A percentile compares a stretch with the other conserved stretches of the same genome.
Evolutionary conservation across 768 basidiomycete genomes (phyloP).

Genomic region (Gloeophyllum trabeum): DNA sequence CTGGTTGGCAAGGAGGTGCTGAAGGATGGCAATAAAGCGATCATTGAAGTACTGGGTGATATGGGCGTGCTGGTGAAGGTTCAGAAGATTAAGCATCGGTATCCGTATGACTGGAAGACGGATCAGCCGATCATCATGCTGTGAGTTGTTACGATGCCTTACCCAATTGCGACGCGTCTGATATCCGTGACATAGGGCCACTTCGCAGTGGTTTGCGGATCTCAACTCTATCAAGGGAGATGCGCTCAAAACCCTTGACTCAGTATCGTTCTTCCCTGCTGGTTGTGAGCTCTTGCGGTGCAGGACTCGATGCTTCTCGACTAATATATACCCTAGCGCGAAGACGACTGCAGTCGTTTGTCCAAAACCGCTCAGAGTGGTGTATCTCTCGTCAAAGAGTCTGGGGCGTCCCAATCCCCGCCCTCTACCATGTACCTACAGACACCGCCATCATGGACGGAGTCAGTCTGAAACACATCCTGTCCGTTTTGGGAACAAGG

Average conservation of each 20-base stretch:
- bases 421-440: slow-evolving; percentile 56
- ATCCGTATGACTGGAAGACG: slow-evolving; percentile 97
- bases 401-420: slow-evolving; percentile 96
- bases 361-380: slow-evolving; percentile 90
- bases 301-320: background rate
- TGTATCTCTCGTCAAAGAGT: slow-evolving; percentile 96
- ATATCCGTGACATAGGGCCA: slow-evolving; percentile 43
- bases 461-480: slow-evolving; percentile 61
- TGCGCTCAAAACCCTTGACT: slow-evolving; percentile 57
- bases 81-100: slow-evolving; percentile 71
- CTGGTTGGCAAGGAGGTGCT: slow-evolving; percentile 68
- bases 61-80: slow-evolving; percentile 49
- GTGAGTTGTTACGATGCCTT: slow-evolving; percentile 29
- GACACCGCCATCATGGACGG: slow-evolving; percentile 54
- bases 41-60: slow-evolving; percentile 52
- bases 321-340: slow-evolving; percentile 40
- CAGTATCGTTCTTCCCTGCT: slow-evolving; percentile 68
- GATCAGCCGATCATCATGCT: slow-evolving; percentile 85
- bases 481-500: slow-evolving; percentile 58
- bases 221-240: slow-evolving; percentile 71
- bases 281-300: slow-evolving; percentile 37
- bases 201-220: slow-evolving; percentile 97
- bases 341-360: slow-evolving; percentile 79
- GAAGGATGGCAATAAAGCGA: slow-evolving; percentile 51
- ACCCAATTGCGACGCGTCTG: background rate